Base-by-base conservation (phyloP, 2,329 filamentous ascomycete genomes). In the Coniochaeta pulveracea region DNA sequence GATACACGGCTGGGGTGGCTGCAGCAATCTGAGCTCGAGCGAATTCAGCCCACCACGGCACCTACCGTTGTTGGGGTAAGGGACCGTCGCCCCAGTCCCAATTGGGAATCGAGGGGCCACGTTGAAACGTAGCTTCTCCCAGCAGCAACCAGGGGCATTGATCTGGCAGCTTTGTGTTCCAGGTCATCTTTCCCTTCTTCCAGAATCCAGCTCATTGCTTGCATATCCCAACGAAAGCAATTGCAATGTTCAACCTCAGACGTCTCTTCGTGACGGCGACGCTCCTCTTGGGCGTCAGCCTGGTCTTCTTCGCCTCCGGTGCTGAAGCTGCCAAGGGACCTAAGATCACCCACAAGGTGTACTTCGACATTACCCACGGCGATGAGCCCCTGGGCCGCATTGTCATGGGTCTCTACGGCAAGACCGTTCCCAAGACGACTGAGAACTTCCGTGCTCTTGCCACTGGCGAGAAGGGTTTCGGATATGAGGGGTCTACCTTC, bases 341-440 rank as follows among this genome's bases (percentile, higher is more conserved):
- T 42, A 93, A 91, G 76, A 89, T 95, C 66, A 95, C 88, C 50
- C 70, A 84, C 70, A 94, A 93, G 76, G 85, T 91, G 61, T 91
- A 76, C 70, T 89, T 93, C 58, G 84, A 91, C 59, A 78, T 93
- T 45, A 62, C 69, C 49, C 77, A 85, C 51, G 85, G 80, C 50
- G 84, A 84, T 43, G 67, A 85, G 60, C 56, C 69, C 30, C 53
- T 89, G 26, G 85, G 85, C 40, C 76, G 80, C 41, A 69, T 93
- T 46, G 78, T 85, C 45, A 74, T 91, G 22, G 85, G 85, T 47
- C 76, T 93, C 33, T 93, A 91, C 55, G 85, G 84, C 61, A 85
- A 85, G 69, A 89, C 83, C 26, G 80, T 85, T 19, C 85, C 85
- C 49, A 77, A 85, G 72, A 80, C 76, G 12, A 54, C 60, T 24